Conservation (phyloP, 106 monocot genomes). For the Apostasia ramifera region DNA sequence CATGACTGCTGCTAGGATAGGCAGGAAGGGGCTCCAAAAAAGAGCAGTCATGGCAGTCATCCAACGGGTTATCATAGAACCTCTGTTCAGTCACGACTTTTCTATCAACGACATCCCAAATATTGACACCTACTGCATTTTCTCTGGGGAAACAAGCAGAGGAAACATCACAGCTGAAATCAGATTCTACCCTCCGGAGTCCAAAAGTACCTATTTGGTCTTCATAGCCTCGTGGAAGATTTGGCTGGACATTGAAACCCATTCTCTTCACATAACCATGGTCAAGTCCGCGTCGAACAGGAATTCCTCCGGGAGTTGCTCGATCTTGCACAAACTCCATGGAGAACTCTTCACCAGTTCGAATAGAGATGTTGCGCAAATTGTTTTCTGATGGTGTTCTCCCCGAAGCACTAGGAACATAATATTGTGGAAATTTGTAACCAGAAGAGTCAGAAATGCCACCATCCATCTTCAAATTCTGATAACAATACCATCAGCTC, state of each 20-base stretch:
- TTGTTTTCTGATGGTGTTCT: constrained; percentile 15
- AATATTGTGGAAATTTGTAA: constrained; percentile 13
- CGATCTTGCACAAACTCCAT: constrained; percentile 59
- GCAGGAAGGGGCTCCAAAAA: constrained; percentile 13
- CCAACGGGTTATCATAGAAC: constrained; percentile 3
- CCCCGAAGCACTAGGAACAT: constrained; percentile 5
- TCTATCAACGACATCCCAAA: constrained; percentile 6
- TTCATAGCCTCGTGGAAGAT: constrained; percentile 22
- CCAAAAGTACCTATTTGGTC: constrained; percentile 22
- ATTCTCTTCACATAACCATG: constrained; percentile 13
- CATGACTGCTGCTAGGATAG: constrained; percentile 7
- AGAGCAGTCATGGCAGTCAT: constrained; percentile 17
- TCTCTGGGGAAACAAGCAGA: constrained; percentile 20
- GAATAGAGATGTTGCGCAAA: constrained; percentile 43
- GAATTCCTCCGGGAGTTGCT: constrained; percentile 16
- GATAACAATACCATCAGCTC: too few relatives aligned
- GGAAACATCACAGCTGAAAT: constrained; percentile 22
- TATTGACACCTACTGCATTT: constrained; percentile 1
- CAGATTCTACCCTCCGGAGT: constrained; percentile 39
- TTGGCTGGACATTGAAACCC: constrained; percentile 14
- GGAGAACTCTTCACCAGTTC: constrained; percentile 66
- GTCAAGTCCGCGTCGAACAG: constrained; percentile 7
- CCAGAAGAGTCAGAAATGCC: constrained; percentile 13
- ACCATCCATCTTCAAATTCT: constrained; percentile 20
- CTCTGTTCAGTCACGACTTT: constrained; percentile 14